Evolutionary conservation across 129 eudicot species (phyloP).

Genomic region (Pittosporum tobira): DNA sequence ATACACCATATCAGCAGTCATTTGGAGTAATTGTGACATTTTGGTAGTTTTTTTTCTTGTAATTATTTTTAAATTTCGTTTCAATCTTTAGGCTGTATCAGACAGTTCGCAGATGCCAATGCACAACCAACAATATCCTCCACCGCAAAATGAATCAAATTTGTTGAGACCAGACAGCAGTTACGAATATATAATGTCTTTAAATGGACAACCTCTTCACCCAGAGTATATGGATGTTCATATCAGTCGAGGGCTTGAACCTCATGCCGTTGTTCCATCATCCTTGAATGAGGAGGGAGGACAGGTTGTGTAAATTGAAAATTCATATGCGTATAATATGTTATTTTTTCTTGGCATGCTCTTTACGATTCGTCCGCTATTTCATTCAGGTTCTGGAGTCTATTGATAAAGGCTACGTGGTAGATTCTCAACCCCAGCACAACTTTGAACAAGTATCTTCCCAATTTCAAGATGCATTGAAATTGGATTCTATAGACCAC

Average conservation of each 20-base stretch:
- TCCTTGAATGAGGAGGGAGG: constrained; percentile 41
- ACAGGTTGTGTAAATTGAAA: constrained; percentile 31
- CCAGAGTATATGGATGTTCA: constrained; percentile 34
- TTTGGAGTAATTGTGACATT: neutral
- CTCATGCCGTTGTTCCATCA: constrained; percentile 26
- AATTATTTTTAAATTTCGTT: too few relatives aligned
- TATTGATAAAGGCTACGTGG: constrained; percentile 26
- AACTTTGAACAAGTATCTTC: constrained; percentile 72
- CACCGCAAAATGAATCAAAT: constrained; percentile 44
- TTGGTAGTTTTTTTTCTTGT: constrained; percentile 3
- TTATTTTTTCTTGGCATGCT: neutral
- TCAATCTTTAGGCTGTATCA: constrained; percentile 36
- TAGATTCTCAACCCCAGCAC: constrained; percentile 31
- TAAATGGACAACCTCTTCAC: constrained; percentile 46
- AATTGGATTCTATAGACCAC: constrained; percentile 41
- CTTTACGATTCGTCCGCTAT: neutral
- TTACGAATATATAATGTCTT: constrained; percentile 49
- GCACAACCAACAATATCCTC: constrained; percentile 37
- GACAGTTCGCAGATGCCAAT: constrained; percentile 45
- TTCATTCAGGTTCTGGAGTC: constrained; percentile 30
- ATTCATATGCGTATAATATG: neutral
- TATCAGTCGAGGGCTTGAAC: constrained; percentile 40
- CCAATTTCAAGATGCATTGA: constrained; percentile 66
- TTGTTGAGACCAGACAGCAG: constrained; percentile 33
- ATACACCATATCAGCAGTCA: neutral